phyloP scores from a whole-genome alignment of 2,329 filamentous ascomycete genomes.

The Rhexocercosporidium sp. region DNA sequence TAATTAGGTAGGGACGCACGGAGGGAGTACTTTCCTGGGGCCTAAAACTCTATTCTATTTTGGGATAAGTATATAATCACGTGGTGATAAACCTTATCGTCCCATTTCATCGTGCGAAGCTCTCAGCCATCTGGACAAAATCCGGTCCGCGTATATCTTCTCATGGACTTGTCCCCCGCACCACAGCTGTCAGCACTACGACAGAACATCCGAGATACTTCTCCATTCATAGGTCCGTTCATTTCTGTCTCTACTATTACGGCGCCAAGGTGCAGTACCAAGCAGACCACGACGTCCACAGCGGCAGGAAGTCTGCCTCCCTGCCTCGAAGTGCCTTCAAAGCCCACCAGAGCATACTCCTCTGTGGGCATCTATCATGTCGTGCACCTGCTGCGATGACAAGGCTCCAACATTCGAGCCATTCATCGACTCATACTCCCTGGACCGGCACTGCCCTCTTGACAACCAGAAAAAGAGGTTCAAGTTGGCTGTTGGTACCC shows the following conservation, averaged over 20 bases:
- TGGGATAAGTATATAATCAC: too few species aligned
- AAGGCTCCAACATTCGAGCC: background rate
- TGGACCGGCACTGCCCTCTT: background rate
- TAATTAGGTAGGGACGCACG: too few species aligned
- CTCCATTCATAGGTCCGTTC: background rate
- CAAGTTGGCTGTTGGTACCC: background rate
- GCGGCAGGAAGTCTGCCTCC: background rate
- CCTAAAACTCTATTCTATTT: too few species aligned
- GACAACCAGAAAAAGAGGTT: background rate
- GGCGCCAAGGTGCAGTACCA: background rate
- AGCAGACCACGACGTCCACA: background rate
- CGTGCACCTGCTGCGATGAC: background rate
- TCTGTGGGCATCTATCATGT: background rate
- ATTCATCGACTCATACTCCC: background rate
- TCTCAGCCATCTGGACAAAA: too few species aligned
- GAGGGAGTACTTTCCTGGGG: too few species aligned
- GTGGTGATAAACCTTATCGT: background rate
- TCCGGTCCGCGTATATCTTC: too few species aligned
- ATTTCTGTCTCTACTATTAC: background rate
- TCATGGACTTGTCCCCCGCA: background rate
- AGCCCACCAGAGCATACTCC: too few species aligned
- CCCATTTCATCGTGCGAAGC: too few species aligned
- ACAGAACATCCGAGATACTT: background rate
- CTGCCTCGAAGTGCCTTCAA: too few species aligned
- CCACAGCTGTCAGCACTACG: background rate